phyloP scores from a whole-genome alignment of 176 grass and related monocot genomes.

The Pontederia paniculata region DNA sequence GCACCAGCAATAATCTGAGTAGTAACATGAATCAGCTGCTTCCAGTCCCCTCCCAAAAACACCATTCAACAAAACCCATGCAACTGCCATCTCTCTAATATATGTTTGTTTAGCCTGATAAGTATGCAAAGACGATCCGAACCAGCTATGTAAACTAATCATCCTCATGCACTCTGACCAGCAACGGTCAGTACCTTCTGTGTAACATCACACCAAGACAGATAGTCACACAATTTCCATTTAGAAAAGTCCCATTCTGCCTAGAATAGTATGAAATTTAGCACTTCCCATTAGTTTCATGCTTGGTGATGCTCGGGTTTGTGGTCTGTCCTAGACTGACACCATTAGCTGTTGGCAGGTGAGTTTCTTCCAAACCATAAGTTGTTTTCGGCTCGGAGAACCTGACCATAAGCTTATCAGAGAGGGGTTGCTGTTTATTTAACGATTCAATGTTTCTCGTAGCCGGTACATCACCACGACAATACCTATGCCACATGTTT shows the following conservation, averaged over 20 bases:
- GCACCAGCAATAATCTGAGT: no score
- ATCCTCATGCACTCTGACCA: no score
- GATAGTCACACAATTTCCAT: background rate
- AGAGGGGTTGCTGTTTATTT: constrained; percentile 24
- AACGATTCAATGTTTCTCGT: constrained; percentile 47
- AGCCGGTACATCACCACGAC: constrained; percentile 52
- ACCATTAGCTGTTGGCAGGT: constrained; percentile 26
- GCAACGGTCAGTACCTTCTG: no score
- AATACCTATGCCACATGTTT: constrained; percentile 85
- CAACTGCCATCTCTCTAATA: no score
- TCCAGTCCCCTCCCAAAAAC: no score
- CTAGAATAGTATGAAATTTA: background rate
- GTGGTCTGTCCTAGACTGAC: constrained; percentile 10
- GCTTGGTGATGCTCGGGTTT: constrained; percentile 9
- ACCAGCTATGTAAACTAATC: no score
- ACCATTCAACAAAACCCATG: no score
- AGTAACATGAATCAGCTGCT: no score
- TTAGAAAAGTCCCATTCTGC: background rate
- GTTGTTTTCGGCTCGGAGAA: constrained; percentile 30
- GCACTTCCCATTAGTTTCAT: constrained; percentile 30
- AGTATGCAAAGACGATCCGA: no score
- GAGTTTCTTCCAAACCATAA: constrained; percentile 21
- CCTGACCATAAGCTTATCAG: constrained; percentile 21
- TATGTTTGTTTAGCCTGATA: no score
- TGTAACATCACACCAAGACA: background rate